Evolutionary conservation across 176 grass and related monocot species (phyloP).

Genomic region (Dendrocalamus sinicus): DNA sequence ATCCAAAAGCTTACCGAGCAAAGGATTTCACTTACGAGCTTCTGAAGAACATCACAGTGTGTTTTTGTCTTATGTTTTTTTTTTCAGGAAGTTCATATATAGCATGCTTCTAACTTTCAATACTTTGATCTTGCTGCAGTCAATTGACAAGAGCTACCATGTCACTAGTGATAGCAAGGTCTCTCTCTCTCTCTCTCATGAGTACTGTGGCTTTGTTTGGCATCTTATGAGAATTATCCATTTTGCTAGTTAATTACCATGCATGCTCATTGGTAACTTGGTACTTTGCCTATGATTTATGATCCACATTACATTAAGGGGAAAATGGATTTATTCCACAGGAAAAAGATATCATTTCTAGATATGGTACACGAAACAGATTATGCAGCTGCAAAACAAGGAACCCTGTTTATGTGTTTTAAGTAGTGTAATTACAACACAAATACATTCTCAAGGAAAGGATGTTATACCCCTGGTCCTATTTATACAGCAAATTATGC

Average conservation of each 20-base stretch:
- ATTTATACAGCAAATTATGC: not conserved
- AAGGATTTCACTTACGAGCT: constrained; percentile 76
- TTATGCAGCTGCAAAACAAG: not conserved
- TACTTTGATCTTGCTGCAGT: constrained; percentile 57
- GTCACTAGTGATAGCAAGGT: constrained; percentile 90
- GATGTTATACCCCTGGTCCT: not conserved
- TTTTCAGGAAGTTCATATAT: not conserved
- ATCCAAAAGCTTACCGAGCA: constrained; percentile 88
- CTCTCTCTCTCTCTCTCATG: not conserved
- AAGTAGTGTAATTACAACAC: not conserved
- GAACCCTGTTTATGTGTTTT: not conserved
- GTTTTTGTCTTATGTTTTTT: constrained; percentile 11
- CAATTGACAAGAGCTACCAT: constrained; percentile 82
- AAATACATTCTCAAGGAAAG: not conserved
- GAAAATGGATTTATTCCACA: not conserved
- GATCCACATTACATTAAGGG: not conserved
- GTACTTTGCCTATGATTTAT: not conserved
- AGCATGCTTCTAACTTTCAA: constrained; percentile 19
- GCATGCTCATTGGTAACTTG: not conserved
- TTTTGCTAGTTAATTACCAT: not conserved
- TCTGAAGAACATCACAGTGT: constrained; percentile 88
- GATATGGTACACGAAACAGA: not conserved
- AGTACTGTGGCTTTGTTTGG: not conserved
- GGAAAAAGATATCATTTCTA: not conserved
- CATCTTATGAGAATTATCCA: not conserved